Evolutionary conservation across 2,329 filamentous ascomycete species (phyloP), one percentile per base, ranked within the genome.

Genomic region (Colletotrichum tropicale): DNA sequence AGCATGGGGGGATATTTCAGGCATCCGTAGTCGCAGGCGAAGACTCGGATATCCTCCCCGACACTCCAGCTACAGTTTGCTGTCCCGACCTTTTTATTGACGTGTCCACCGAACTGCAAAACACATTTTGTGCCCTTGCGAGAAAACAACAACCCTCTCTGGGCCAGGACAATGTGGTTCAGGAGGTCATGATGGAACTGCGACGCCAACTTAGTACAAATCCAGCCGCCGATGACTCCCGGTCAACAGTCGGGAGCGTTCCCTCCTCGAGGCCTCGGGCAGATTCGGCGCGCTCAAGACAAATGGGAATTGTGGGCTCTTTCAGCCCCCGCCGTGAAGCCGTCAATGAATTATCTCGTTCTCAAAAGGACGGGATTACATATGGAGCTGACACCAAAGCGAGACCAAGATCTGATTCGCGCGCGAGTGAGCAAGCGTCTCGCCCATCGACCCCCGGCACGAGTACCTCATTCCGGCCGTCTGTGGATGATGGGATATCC

Each of bases 401-500:
- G 15, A 68, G 70, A 21, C 30, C 32, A n/a, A 76, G 70, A n/a
- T 74, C 74, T 10, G 70, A 76, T 52, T 76, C 74, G n/a, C 70
- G 58, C 28, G 34, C 70, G 28, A 76, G 74, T n/a, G 70, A 76
- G 16, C 70, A 74, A 36, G 56, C 70, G 24, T 76, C 74, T 18
- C 74, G 58, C 9, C 70, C 70, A 8, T 76, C 74, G 24, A 76
- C 74, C 28, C 74, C 74, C 15, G 43, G 65, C 6, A 24, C 38
- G 13, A 34, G 26, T 15, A 69, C 32, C 26, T 68, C 70, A 13
- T 36, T 74, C 34, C 74, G 74, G 43, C 74, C 60, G 28, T 70
- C 66, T 10, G 74, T 81, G 8, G 86, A 89, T 67, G 89, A 90
- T 77, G 90, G 90, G 12, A 89, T 91, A 32, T 88, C 89, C 8